phyloP scores from a whole-genome alignment of 2,329 filamentous ascomycete species.

The Monosporascus sp. region DNA sequence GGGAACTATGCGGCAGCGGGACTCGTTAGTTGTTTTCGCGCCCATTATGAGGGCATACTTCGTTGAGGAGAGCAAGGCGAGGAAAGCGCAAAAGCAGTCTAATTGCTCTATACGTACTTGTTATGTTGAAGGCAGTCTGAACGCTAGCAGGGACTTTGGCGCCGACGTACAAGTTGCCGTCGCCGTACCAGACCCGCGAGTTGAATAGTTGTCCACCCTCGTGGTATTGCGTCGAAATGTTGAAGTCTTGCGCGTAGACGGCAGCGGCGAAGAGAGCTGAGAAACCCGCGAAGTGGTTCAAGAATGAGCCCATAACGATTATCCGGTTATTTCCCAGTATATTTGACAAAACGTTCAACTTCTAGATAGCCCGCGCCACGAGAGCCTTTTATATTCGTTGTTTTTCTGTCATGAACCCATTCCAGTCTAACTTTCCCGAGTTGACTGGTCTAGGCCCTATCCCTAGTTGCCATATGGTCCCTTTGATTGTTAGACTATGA shows the following conservation, averaged over 20 bases:
- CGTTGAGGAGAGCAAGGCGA: background rate
- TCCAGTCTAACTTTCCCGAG: no score
- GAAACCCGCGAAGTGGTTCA: no score
- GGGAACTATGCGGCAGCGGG: constrained; percentile 2
- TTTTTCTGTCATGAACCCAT: no score
- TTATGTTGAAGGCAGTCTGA: constrained; percentile 9
- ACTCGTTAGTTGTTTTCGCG: background rate
- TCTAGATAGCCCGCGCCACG: no score
- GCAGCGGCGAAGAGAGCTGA: background rate
- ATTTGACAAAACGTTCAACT: no score
- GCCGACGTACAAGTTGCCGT: constrained; percentile 11
- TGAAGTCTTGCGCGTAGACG: constrained; percentile 1
- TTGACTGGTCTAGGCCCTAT: no score
- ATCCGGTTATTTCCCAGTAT: no score
- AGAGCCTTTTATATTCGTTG: no score
- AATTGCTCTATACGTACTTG: constrained; percentile 1
- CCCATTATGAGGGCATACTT: no score
- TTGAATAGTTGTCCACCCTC: constrained; percentile 1
- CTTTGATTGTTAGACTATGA: no score
- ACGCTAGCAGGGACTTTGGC: constrained; percentile 7
- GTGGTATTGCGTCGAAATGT: constrained; percentile 4
- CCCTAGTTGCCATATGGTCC: no score
- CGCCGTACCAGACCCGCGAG: constrained; percentile 10
- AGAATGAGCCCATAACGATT: no score
- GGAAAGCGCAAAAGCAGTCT: background rate